These are phyloP conservation scores for Daldinia decipiens DNA, from an alignment of 495 filamentous ascomycete genomes.

Conservation along the genomic window DNA sequence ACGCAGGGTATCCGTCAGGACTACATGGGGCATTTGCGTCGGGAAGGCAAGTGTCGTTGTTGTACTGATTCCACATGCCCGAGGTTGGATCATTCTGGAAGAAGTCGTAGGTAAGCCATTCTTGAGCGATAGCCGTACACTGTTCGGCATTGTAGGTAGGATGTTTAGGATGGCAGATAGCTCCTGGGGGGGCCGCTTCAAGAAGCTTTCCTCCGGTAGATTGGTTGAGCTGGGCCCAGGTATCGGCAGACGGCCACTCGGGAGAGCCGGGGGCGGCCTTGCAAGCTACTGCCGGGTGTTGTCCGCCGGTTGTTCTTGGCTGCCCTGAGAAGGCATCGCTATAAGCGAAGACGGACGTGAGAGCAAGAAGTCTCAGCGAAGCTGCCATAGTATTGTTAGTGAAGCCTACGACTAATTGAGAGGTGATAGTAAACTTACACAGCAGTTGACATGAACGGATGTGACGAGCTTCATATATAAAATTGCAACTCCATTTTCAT, in stretches of 20 bases:
- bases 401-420: not conserved
- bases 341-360: constrained; percentile 17
- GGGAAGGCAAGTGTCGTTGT: constrained; percentile 60
- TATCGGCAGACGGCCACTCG: constrained; percentile 48
- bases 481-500: not conserved
- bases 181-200: constrained; percentile 61
- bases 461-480: constrained; percentile 14
- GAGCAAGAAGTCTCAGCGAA: constrained; percentile 5
- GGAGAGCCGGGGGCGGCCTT: constrained; percentile 49
- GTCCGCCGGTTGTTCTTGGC: constrained; percentile 4
- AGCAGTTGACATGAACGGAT: not conserved
- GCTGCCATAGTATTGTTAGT: constrained; percentile 23
- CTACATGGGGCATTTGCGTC: constrained; percentile 49
- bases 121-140: constrained; percentile 48
- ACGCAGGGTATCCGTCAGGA: constrained; percentile 59
- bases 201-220: constrained; percentile 62
- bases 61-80: constrained; percentile 54
- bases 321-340: constrained; percentile 26
- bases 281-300: constrained; percentile 31
- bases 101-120: constrained; percentile 52
- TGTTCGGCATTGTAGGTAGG: constrained; percentile 47
- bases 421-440: constrained; percentile 10
- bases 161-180: constrained; percentile 63
- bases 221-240: constrained; percentile 50
- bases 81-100: constrained; percentile 53